Evolutionary conservation across 1,139 yeast genomes (phyloP), one percentile per base, ranked within the genome.

Genomic region (Saccharomyces hybrid): DNA sequence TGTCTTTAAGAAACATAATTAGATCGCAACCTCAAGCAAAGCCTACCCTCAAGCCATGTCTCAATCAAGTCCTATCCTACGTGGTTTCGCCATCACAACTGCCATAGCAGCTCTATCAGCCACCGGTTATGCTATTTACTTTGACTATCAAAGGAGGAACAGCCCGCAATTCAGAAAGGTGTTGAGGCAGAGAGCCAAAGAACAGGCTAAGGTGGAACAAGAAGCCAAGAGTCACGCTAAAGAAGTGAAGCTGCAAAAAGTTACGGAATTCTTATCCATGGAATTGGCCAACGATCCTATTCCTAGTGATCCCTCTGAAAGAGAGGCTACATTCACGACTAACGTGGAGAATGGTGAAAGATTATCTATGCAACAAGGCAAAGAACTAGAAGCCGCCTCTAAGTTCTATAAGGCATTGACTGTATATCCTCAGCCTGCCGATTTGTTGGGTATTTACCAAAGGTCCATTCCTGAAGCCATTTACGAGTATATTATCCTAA

Each of bases 401-500:
- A 82, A 87, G 64, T 93, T 90, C 79, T 93, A 93, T 80, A 88
- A 90, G 73, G 98, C 97, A n/a, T 79, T 93, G 69, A 82, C 88
- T 41, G 91, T 90, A 52, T 93, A 91, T 73, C 98, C 99, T 58
- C 87, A 87, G 73, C 99, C 98, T 56, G 86, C 95, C 56, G 97
- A 89, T 64, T 82, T 93, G 63, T 79, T 93, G 70, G 86, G 86
- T 50, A 84, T 93, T 65, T 91, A 88, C 75, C 97, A 91, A 76
- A 86, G 86, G 77, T 82, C 91, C 51, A 82, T 91, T 60, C 91
- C 95, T 52, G 85, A 84, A 68, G 84, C 83, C 50, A 85, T 90
- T 55, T 84, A 89, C 69, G 96, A 89, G 67, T 77, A 84, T 65
- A 80, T 91, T 63, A 86, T 90, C 61, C 81, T 86, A 79, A 85